Conservation (phyloP, 2,329 filamentous ascomycete genomes). For the Colletotrichum tropicale region DNA sequence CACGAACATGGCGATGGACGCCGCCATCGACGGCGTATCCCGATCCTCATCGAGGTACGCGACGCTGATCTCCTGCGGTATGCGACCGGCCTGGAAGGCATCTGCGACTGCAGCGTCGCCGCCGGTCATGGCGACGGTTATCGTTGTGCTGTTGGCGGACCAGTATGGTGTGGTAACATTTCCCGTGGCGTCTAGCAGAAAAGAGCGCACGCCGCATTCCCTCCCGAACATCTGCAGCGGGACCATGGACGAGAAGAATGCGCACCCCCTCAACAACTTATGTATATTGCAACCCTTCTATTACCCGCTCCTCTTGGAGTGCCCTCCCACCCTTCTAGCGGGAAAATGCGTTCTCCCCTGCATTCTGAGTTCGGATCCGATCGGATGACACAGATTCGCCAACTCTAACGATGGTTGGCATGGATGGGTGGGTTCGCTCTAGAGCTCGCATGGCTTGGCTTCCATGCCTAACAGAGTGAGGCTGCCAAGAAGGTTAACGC, state of each 20-base stretch:
- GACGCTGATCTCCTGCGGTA: slow-evolving; percentile 37
- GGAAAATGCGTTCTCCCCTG: not conserved
- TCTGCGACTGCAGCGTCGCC: slow-evolving; percentile 23
- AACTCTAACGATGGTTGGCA: slow-evolving; percentile 4
- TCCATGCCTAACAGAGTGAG: not conserved
- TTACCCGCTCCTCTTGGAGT: not conserved
- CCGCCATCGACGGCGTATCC: slow-evolving; percentile 40
- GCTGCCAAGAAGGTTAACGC: slow-evolving; percentile 17
- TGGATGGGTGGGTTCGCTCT: not conserved
- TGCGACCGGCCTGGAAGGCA: slow-evolving; percentile 38
- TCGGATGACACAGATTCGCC: slow-evolving; percentile 20
- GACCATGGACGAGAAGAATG: not conserved
- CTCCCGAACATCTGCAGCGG: not conserved
- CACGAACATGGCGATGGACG: slow-evolving; percentile 40
- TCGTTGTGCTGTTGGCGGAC: not conserved
- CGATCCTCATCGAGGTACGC: slow-evolving; percentile 39
- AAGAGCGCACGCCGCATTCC: not conserved
- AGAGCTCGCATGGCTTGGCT: not conserved
- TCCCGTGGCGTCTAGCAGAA: not conserved
- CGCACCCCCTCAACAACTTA: not conserved
- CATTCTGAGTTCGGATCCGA: not conserved
- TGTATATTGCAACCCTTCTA: not conserved
- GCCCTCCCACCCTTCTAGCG: not conserved
- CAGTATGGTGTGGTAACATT: not conserved
- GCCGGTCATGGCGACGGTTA: slow-evolving; percentile 1